phyloP scores from a whole-genome alignment of 768 basidiomycete species.

The Termitomyces sp. region DNA sequence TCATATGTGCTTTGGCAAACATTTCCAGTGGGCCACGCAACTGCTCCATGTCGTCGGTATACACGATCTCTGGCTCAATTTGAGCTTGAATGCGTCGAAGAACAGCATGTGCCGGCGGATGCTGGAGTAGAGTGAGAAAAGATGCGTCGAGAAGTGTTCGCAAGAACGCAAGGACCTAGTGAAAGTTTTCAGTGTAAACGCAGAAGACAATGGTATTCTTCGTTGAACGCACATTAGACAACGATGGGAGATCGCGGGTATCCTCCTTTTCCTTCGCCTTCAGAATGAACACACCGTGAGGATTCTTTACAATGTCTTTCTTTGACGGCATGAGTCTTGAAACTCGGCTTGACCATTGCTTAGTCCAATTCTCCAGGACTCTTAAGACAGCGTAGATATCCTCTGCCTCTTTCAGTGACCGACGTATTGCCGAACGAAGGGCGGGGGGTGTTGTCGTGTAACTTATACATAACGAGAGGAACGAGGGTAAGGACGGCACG shows the following conservation, averaged over 20 bases:
- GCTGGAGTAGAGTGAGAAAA: constrained; percentile 64
- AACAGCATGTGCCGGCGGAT: constrained; percentile 53
- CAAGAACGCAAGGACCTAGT: constrained; percentile 55
- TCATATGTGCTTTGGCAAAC: constrained; percentile 54
- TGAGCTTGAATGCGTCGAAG: constrained; percentile 47
- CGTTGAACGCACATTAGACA: constrained; percentile 34
- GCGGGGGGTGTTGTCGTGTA: constrained; percentile 36
- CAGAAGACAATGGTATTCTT: not conserved
- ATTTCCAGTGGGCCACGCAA: constrained; percentile 62
- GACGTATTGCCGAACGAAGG: constrained; percentile 50
- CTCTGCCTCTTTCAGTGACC: constrained; percentile 44
- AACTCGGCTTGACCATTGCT: constrained; percentile 30
- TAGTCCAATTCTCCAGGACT: constrained; percentile 49
- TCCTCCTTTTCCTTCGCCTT: constrained; percentile 21
- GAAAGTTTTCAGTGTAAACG: not conserved
- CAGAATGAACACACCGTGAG: constrained; percentile 36
- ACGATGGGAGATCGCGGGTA: constrained; percentile 32
- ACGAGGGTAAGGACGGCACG: constrained; percentile 29
- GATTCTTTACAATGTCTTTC: constrained; percentile 36
- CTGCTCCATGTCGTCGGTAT: constrained; percentile 46
- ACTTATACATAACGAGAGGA: constrained; percentile 31
- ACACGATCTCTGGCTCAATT: constrained; percentile 52
- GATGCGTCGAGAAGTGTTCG: constrained; percentile 70
- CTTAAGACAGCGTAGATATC: constrained; percentile 43
- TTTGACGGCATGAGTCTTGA: constrained; percentile 34